Evolutionary conservation across 805 yeast species (phyloP).

Genomic region (Candida corydali): DNA sequence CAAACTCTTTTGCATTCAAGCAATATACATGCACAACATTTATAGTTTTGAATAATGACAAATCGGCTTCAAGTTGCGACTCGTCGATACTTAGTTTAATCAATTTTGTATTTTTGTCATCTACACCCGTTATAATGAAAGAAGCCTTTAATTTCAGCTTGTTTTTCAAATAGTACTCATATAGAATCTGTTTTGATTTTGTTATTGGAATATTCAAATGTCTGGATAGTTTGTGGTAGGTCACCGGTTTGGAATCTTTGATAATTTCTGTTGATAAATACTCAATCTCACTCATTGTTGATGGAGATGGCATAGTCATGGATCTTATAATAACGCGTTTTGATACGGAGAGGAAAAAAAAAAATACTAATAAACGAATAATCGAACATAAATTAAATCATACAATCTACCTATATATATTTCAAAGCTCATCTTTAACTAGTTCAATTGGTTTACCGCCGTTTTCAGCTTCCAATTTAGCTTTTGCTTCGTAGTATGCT

Average conservation of each 20-base stretch:
- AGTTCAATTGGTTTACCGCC: constrained; percentile 2
- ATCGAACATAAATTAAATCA: too few relatives aligned
- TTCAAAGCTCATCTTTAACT: constrained; percentile 13
- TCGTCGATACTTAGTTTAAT: constrained; percentile 23
- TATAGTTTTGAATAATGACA: constrained; percentile 24
- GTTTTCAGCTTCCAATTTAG: constrained; percentile 5
- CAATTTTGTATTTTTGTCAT: constrained; percentile 10
- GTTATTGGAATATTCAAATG: constrained; percentile 32
- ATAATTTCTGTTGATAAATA: constrained; percentile 24
- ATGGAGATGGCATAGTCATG: constrained; percentile 34
- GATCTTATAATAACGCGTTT: not conserved
- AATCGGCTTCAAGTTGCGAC: constrained; percentile 13
- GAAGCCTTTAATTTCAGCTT: constrained; percentile 33
- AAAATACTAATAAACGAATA: too few relatives aligned
- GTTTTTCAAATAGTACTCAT: constrained; percentile 34
- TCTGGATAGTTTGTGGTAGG: constrained; percentile 41
- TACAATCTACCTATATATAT: too few relatives aligned
- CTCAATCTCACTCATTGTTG: constrained; percentile 22
- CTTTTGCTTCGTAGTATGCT: constrained; percentile 10
- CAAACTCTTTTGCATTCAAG: constrained; percentile 15
- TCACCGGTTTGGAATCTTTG: constrained; percentile 24
- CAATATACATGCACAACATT: constrained; percentile 38
- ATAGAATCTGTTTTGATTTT: constrained; percentile 37
- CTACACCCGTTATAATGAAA: constrained; percentile 39
- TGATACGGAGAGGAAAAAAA: too few relatives aligned